Evolutionary conservation across 2,329 filamentous ascomycete genomes (phyloP).

Genomic region (Xylariaceae sp.): DNA sequence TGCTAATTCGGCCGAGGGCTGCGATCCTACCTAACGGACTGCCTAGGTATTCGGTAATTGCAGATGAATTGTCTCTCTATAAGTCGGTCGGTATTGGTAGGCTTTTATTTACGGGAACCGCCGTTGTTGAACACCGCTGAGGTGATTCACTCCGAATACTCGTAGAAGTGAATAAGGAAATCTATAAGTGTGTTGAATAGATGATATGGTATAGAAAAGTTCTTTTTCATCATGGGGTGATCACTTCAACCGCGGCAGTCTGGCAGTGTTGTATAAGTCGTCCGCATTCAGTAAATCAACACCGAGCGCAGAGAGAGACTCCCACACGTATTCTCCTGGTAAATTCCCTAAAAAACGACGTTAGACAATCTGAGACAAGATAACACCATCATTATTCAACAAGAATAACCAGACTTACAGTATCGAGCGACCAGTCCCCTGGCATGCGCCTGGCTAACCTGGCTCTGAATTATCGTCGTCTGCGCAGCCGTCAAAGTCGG

Average conservation of each 20-base stretch:
- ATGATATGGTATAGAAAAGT: background rate
- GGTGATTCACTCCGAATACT: no score
- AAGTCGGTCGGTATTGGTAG: no score
- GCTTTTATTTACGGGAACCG: no score
- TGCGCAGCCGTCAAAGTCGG: slow-evolving; percentile 17
- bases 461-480: slow-evolving; percentile 12
- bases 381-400: background rate
- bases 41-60: no score
- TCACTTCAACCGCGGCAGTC: slow-evolving; percentile 16
- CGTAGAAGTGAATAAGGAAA: background rate
- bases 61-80: no score
- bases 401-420: slow-evolving; percentile 23
- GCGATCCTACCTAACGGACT: no score
- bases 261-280: slow-evolving; percentile 24
- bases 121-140: no score
- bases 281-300: slow-evolving; percentile 30
- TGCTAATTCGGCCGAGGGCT: no score
- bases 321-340: slow-evolving; percentile 29
- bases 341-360: slow-evolving; percentile 21
- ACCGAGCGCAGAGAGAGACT: slow-evolving; percentile 22
- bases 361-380: slow-evolving; percentile 11
- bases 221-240: background rate
- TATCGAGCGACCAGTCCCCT: slow-evolving; percentile 28
- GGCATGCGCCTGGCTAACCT: slow-evolving; percentile 25
- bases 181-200: background rate